These are phyloP conservation scores for Beauveria asiatica DNA, from an alignment of 2,329 filamentous ascomycete species.

Conservation along the genomic window DNA sequence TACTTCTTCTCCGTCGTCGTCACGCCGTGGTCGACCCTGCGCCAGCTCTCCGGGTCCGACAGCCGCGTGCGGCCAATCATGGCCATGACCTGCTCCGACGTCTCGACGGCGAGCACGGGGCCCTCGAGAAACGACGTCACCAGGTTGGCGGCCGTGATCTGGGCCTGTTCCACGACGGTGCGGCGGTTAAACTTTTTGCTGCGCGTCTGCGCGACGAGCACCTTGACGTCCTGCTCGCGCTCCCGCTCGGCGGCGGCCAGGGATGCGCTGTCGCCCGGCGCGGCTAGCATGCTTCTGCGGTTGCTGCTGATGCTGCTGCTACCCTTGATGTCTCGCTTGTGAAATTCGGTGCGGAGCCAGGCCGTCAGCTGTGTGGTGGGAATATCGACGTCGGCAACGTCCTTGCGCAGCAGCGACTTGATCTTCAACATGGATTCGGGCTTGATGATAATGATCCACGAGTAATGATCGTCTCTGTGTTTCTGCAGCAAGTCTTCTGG, in stretches of 20 bases:
- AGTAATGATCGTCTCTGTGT: conserved; percentile 69
- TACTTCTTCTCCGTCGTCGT: conserved; percentile 74
- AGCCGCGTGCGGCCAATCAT: conserved; percentile 65
- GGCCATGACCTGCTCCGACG: conserved; percentile 73
- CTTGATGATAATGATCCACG: conserved; percentile 85
- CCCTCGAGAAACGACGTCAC: conserved; percentile 65
- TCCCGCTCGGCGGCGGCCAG: conserved; percentile 23
- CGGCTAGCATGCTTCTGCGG: conserved; percentile 18
- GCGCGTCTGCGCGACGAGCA: conserved; percentile 73
- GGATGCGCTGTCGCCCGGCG: conserved; percentile 17
- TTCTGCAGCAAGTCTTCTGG: conserved; percentile 71
- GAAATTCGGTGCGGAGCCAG: conserved; percentile 67
- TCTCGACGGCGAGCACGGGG: conserved; percentile 81
- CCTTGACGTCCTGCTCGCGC: conserved; percentile 65
- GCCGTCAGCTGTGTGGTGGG: conserved; percentile 62
- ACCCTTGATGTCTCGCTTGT: conserved; percentile 61
- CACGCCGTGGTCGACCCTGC: conserved; percentile 67
- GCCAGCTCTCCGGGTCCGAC: conserved; percentile 77
- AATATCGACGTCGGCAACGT: conserved; percentile 68
- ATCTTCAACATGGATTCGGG: conserved; percentile 69
- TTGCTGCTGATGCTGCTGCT: conserved; percentile 30
- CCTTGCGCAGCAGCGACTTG: conserved; percentile 67
- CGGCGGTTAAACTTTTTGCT: conserved; percentile 89
- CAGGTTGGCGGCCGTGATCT: conserved; percentile 49
- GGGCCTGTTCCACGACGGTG: conserved; percentile 75